Percentiles rank a stretch among this genome's conserved stretches.
Conservation (phyloP, 495 filamentous ascomycete species). For the Astrothelium subdiscretum region DNA sequence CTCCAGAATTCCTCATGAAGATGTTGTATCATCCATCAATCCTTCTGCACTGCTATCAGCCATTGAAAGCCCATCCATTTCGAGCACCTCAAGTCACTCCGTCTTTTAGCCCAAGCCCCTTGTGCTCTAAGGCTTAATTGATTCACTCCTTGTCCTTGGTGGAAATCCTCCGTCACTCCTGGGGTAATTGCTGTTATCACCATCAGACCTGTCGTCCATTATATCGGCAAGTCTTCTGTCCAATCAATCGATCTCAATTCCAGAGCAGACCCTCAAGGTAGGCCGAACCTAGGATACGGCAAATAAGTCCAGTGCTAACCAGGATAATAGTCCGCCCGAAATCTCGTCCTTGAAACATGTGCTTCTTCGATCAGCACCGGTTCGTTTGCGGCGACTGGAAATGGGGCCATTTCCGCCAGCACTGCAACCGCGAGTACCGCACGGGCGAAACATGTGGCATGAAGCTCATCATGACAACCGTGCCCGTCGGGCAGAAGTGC, state of each 20-base stretch:
- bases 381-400: constrained; percentile 81
- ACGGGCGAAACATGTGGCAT: constrained; percentile 97
- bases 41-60: background rate
- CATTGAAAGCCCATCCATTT: background rate
- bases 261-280: background rate
- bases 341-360: constrained; percentile 38
- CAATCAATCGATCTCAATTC: background rate
- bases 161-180: background rate
- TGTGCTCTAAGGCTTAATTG: background rate
- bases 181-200: too few relatives aligned
- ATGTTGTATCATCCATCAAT: constrained; percentile 9
- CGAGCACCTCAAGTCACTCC: background rate
- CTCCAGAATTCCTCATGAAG: background rate
- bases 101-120: background rate
- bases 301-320: constrained; percentile 23
- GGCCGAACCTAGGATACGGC: constrained; percentile 15
- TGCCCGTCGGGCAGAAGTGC: constrained; percentile 50
- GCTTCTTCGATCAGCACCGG: constrained; percentile 51
- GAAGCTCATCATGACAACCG: constrained; percentile 70
- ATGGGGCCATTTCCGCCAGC: constrained; percentile 89
- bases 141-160: background rate
- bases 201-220: background rate
- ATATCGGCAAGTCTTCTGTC: background rate
- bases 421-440: constrained; percentile 93
- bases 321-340: constrained; percentile 19